Evolutionary conservation across 176 grass and related monocot genomes (phyloP), one percentile per base, ranked within the genome.

Genomic region (Themeda triandra): DNA sequence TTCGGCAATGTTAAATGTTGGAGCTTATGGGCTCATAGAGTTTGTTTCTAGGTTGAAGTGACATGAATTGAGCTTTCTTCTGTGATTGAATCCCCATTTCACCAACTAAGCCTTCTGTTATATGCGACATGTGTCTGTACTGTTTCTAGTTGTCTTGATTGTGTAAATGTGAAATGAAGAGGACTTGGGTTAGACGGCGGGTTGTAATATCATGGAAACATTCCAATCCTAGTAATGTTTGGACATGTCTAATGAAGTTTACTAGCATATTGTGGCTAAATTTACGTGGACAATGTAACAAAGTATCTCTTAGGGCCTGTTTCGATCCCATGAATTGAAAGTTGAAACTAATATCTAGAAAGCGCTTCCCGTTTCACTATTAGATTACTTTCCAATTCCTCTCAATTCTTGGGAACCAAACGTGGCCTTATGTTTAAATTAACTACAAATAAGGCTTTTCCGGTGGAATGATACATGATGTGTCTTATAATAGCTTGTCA

Each of bases 51-150:
- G 18, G 13, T 56, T 81, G 10, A 39, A 63, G 27, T 66, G 27
- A 28, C 49, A 25, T 70, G 23, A 86, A 90, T 86, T 82, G 42
- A 66, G 66, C 23, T 66, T 3, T 30, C 10, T 29, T 71, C 32
- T 63, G 35, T 35, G 33, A 41, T 81, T 40, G 41, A 66, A 31
- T 39, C 10, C 30, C 45, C 32, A 79, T 84, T 71, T 73, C 45
- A 82, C 46, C 23, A 44, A 6, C 19, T 27, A 58, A 81, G 42
- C 60, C 59, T 17, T 42, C 66, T 69, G 18, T 32, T 62, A 56
- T 13, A 7, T 19, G 8, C 77, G 8, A 41, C 24, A 70, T 63
- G 31, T 31, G 70, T 41, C 45, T 3, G 37, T 62, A 17, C 11
- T 69, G 25, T 59, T 76, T 73, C 4, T 17, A 29, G 56, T 49